Percentiles rank a stretch among this genome's conserved stretches.
phyloP scores from a whole-genome alignment of 768 basidiomycete genomes.

The Agrocybe pediades region DNA sequence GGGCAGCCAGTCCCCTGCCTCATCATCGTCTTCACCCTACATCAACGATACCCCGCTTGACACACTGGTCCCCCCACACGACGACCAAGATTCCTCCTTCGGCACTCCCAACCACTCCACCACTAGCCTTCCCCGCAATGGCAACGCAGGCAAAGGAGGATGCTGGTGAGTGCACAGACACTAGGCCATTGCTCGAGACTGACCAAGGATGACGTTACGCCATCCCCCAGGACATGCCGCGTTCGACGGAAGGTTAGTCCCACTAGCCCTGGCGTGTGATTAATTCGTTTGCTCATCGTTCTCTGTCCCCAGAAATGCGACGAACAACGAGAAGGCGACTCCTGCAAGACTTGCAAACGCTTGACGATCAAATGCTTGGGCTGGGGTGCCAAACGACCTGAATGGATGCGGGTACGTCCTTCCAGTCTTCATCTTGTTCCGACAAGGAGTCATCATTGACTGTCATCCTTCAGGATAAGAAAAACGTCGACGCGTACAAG shows the following conservation, averaged over 20 bases:
- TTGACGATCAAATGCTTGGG: conserved; percentile 82
- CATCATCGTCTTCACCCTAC: conserved; percentile 51
- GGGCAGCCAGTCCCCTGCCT: conserved; percentile 48
- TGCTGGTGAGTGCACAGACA: conserved; percentile 64
- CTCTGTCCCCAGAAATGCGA: conserved; percentile 73
- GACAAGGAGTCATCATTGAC: conserved; percentile 17
- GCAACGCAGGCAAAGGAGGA: conserved; percentile 68
- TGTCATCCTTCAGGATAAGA: conserved; percentile 63
- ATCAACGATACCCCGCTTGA: conserved; percentile 36
- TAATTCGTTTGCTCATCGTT: conserved; percentile 6
- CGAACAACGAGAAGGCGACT: conserved; percentile 78
- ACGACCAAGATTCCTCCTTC: conserved; percentile 36
- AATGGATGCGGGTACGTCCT: conserved; percentile 77
- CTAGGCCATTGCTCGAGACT: conserved; percentile 6
- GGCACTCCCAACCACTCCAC: conserved; percentile 50
- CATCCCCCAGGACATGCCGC: conserved; percentile 70
- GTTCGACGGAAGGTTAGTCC: conserved; percentile 73
- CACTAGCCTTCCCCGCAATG: conserved; percentile 52
- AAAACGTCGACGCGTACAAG: conserved; percentile 80
- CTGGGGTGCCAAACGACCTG: conserved; percentile 84
- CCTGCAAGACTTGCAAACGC: conserved; percentile 80
- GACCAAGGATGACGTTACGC: conserved; percentile 11
- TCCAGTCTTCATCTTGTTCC: not conserved
- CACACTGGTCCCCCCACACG: conserved; percentile 31
- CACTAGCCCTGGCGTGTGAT: conserved; percentile 14